Conservation (phyloP, 371 early-diverging fungal species). For the Lichtheimia ramosa region DNA sequence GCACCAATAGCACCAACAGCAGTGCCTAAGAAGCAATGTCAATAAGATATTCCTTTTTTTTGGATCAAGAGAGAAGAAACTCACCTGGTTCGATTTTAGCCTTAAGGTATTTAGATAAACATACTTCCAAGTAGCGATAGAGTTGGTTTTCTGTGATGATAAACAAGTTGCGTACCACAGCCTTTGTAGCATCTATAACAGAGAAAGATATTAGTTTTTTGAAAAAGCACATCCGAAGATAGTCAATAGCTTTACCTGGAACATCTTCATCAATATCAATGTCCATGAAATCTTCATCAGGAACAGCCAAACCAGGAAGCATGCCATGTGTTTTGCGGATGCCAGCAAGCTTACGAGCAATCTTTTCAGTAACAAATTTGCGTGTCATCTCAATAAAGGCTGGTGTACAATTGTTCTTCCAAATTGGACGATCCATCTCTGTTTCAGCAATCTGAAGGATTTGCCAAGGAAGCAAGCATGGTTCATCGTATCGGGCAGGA, state of each 20-base stretch:
- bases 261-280: constrained; percentile 62
- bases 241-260: constrained; percentile 11
- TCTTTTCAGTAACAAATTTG: constrained; percentile 53
- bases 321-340: constrained; percentile 50
- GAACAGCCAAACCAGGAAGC: constrained; percentile 56
- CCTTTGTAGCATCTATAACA: constrained; percentile 41
- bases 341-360: constrained; percentile 53
- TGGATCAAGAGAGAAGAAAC: neutral
- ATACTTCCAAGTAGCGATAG: constrained; percentile 72
- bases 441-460: constrained; percentile 58
- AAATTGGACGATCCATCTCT: constrained; percentile 51
- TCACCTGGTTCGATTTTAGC: constrained; percentile 92
- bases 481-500: constrained; percentile 24
- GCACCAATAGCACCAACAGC: constrained; percentile 98
- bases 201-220: neutral
- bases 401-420: constrained; percentile 63
- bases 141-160: constrained; percentile 78
- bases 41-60: constrained; percentile 1
- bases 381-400: constrained; percentile 64
- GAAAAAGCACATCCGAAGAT: neutral
- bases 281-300: constrained; percentile 65
- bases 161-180: constrained; percentile 64
- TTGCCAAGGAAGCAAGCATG: constrained; percentile 71
- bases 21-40: constrained; percentile 38
- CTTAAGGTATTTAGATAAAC: constrained; percentile 80